Percentiles rank a stretch among this genome's conserved stretches.
phyloP scores from a whole-genome alignment of 139 green algal genomes.

The Chlorella ohadii region DNA sequence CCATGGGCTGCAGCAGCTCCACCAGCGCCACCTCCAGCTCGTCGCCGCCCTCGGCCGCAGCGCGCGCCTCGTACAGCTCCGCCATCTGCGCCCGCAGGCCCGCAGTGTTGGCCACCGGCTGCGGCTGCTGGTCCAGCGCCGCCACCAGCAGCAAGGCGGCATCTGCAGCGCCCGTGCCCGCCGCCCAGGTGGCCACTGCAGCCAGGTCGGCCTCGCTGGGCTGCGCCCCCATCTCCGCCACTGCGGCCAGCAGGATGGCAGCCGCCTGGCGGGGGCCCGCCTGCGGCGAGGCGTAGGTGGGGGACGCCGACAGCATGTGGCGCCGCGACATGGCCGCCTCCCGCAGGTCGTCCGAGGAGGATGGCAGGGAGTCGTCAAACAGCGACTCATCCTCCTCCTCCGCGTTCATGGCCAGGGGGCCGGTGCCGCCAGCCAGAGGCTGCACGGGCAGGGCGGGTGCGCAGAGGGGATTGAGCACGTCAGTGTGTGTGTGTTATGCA shows the following conservation, averaged over 20 bases:
- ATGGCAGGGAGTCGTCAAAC: not conserved
- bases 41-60: not conserved
- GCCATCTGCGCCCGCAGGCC: not conserved
- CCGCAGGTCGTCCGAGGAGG: not conserved
- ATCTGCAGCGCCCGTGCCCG: not conserved
- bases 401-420: no score
- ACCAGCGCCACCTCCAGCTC: no score
- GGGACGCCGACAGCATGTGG: not conserved
- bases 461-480: no score
- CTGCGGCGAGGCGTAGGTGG: not conserved
- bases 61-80: not conserved
- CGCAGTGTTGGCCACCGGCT: not conserved
- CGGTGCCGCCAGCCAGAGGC: no score
- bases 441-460: no score
- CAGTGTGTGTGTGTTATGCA: no score
- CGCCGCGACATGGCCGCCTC: no score
- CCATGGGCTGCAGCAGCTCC: no score
- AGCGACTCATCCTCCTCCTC: not conserved
- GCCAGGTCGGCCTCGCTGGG: not conserved
- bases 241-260: conserved; percentile 4
- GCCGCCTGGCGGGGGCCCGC: not conserved
- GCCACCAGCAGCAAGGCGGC: not conserved
- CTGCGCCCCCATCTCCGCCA: not conserved
- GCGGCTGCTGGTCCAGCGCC: not conserved
- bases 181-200: not conserved